phyloP scores from a whole-genome alignment of 2,329 filamentous ascomycete genomes.

The Alternaria arbusti region DNA sequence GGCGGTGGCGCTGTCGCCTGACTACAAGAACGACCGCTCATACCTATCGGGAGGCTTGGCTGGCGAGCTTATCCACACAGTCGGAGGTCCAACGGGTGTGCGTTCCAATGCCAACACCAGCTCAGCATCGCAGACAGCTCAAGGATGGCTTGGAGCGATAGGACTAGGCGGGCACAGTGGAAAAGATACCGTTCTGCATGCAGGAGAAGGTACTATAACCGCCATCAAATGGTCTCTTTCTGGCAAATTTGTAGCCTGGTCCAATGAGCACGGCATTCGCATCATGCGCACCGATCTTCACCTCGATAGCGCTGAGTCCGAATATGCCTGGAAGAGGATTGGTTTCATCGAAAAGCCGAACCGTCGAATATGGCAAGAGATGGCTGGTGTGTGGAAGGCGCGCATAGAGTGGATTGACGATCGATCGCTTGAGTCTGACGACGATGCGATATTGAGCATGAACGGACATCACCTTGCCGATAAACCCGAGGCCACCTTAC shows the following conservation, averaged over 20 bases:
- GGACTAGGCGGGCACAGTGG: slow-evolving; percentile 79
- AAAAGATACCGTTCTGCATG: slow-evolving; percentile 86
- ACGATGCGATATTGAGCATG: slow-evolving; percentile 56
- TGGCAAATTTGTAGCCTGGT: slow-evolving; percentile 91
- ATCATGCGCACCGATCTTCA: slow-evolving; percentile 92
- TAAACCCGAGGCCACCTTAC: slow-evolving; percentile 41
- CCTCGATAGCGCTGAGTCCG: slow-evolving; percentile 75
- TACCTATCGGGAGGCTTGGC: slow-evolving; percentile 92
- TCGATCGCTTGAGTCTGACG: slow-evolving; percentile 74
- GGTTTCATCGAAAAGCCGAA: slow-evolving; percentile 90
- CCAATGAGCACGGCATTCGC: slow-evolving; percentile 96
- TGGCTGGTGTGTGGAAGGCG: slow-evolving; percentile 95
- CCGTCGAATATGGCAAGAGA: slow-evolving; percentile 88
- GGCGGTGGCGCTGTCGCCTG: slow-evolving; percentile 89
- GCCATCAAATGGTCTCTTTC: slow-evolving; percentile 94
- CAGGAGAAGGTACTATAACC: slow-evolving; percentile 88
- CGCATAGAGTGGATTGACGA: slow-evolving; percentile 93
- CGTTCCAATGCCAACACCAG: slow-evolving; percentile 86
- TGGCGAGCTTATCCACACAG: slow-evolving; percentile 84
- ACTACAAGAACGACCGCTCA: slow-evolving; percentile 86
- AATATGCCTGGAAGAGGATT: slow-evolving; percentile 92
- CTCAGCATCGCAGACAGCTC: slow-evolving; percentile 81
- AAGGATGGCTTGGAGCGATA: slow-evolving; percentile 89
- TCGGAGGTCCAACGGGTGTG: slow-evolving; percentile 77
- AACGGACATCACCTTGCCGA: slow-evolving; percentile 43